phyloP scores from a whole-genome alignment of 2,329 filamentous ascomycete species.

The Alternaria sp. region DNA sequence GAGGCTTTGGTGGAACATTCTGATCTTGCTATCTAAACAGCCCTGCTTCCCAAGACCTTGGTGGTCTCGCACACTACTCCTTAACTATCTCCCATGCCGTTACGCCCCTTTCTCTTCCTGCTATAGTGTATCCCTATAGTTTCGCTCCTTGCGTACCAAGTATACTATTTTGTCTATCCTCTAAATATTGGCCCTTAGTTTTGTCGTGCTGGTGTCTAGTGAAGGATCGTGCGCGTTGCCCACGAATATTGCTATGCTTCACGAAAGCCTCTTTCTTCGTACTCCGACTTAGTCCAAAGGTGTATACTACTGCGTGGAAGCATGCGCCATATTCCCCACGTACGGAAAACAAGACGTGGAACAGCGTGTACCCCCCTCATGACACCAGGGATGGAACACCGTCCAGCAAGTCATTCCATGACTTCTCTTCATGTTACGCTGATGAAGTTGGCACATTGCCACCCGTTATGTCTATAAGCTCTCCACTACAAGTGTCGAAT shows the following conservation, averaged over 20 bases:
- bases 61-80: neutral
- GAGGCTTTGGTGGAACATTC: neutral
- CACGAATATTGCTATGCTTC: neutral
- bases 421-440: rapidly evolving
- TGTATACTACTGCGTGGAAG: neutral
- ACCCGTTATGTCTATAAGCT: neutral
- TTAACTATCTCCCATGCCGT: rapidly evolving
- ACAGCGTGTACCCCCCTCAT: neutral
- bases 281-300: too few species aligned
- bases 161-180: neutral
- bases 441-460: neutral
- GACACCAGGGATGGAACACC: rapidly evolving
- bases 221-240: neutral
- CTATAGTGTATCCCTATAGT: neutral
- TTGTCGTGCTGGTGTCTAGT: neutral
- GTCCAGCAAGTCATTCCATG: neutral
- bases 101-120: too few species aligned
- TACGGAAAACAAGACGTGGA: neutral
- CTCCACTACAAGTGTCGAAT: neutral
- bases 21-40: neutral
- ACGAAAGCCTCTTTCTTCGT: too few species aligned
- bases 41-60: neutral
- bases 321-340: neutral
- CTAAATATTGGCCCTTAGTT: neutral
- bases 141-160: neutral